Evolutionary conservation across 2,329 filamentous ascomycete genomes (phyloP), one percentile per base, ranked within the genome.

Genomic region (Huntiella bhutanensis): DNA sequence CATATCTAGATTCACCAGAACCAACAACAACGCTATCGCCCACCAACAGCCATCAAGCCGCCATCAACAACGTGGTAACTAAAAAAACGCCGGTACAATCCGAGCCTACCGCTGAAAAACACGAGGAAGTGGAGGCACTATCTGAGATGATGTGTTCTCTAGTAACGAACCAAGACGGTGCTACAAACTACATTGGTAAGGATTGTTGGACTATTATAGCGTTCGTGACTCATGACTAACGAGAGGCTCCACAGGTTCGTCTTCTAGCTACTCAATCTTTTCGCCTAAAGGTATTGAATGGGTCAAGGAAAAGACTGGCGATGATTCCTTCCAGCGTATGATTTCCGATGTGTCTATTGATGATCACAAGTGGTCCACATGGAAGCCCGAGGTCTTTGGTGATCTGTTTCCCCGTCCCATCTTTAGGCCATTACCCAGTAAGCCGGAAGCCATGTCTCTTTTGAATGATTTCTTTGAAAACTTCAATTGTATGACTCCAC

Each of bases 91-190:
- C 47, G 4, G 44, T 49, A 11, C 56, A 55, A n/a, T 52, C 53
- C 12, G 52, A 51, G 8, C 43, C 48, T 22, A 51, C 44, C 36
- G 70, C 67, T 45, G 68, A 64, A 52, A 66, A 65, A 11, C 72
- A 35, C 1, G 41, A 76, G 53, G 82, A 93, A 55, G 82, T 93
- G 1, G 87, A 92, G 59, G 79, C 78, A 1, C 64, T 98, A 48
- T 94, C 88, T 1, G 91, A 98, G 63, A 91, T 95, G 81, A 96
- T 98, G 91, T 96, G 88, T 62, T 95, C 87, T 2, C 65, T 98
- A 32, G 87, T 98, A 28, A 96, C 88, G 1, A 96, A 94, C 58
- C 86, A 88, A 55, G 82, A 77, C 52, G 91, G 91, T 46, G 91
- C 98, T 66, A 95, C 88, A 5, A 73, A 91, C 62, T 98, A 94